phyloP scores from a whole-genome alignment of 352 stramenopile genomes.

The Globisporangium radiosum region DNA sequence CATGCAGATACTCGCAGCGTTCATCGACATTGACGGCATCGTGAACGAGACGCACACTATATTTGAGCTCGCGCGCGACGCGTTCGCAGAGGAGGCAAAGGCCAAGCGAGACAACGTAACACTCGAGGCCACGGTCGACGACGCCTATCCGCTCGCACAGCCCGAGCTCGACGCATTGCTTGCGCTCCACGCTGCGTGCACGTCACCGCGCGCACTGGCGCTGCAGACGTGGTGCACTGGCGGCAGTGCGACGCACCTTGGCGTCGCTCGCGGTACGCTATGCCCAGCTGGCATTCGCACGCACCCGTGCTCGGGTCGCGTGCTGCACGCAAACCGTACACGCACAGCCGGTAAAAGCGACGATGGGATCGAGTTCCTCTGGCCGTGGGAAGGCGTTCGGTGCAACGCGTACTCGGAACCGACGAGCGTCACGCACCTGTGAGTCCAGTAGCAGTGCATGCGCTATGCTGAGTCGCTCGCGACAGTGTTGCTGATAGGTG shows the following conservation, averaged over 20 bases:
- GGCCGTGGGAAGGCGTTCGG: slow-evolving; percentile 67
- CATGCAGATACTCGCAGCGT: slow-evolving; percentile 30
- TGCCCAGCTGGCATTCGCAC: slow-evolving; percentile 48
- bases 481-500: too few relatives aligned
- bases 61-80: slow-evolving; percentile 10
- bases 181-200: slow-evolving; percentile 40
- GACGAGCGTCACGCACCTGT: slow-evolving; percentile 71
- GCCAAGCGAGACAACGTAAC: slow-evolving; percentile 6
- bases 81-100: slow-evolving; percentile 11
- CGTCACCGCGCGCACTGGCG: slow-evolving; percentile 30
- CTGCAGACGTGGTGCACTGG: slow-evolving; percentile 64
- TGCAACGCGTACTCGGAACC: slow-evolving; percentile 61
- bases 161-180: slow-evolving; percentile 37
- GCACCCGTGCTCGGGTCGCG: slow-evolving; percentile 55
- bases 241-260: slow-evolving; percentile 19
- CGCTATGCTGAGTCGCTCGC: too few relatives aligned
- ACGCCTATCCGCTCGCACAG: slow-evolving; percentile 39
- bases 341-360: neutral
- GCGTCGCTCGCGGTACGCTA: slow-evolving; percentile 4
- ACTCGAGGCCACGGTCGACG: slow-evolving; percentile 26
- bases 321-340: slow-evolving; percentile 27
- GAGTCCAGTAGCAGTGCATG: neutral
- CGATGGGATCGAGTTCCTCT: slow-evolving; percentile 30
- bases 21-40: slow-evolving; percentile 29
- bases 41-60: slow-evolving; percentile 14